A percentile compares a stretch with the other conserved stretches of the same genome.
phyloP scores from a whole-genome alignment of 2,329 filamentous ascomycete genomes.

The Gliomastix tumulicola region DNA sequence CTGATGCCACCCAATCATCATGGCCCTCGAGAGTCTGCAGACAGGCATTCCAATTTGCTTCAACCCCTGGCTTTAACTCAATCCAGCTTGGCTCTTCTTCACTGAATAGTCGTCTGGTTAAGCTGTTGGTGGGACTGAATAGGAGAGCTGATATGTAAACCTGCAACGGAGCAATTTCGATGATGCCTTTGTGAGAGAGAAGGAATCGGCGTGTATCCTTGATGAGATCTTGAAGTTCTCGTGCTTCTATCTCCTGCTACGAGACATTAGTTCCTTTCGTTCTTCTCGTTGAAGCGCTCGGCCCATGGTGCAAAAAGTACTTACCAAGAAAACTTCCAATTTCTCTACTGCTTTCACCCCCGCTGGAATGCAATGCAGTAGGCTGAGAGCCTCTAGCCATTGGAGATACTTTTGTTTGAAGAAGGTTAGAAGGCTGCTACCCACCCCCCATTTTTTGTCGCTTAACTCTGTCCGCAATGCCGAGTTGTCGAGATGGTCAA shows the following conservation, averaged over 20 bases:
- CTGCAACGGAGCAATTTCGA: slow-evolving; percentile 4
- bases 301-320: background rate
- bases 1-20: slow-evolving; percentile 2
- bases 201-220: slow-evolving; percentile 2
- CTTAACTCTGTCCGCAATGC: no score
- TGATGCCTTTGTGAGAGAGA: background rate
- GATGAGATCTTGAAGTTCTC: background rate
- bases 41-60: slow-evolving; percentile 1
- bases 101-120: background rate
- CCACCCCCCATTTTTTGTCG: no score
- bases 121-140: slow-evolving; percentile 3
- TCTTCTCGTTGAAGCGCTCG: no score
- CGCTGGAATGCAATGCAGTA: slow-evolving; percentile 15
- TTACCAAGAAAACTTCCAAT: background rate
- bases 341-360: slow-evolving; percentile 12
- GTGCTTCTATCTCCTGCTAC: background rate
- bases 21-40: slow-evolving; percentile 3
- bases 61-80: background rate
- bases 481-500: slow-evolving; percentile 9
- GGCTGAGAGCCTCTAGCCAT: slow-evolving; percentile 34
- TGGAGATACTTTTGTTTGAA: slow-evolving; percentile 26
- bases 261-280: background rate
- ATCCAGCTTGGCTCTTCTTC: slow-evolving; percentile 1
- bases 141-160: slow-evolving; percentile 4
- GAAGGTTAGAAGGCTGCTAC: no score